Percentiles rank a stretch among this genome's conserved stretches.
Evolutionary conservation across 495 filamentous ascomycete genomes (phyloP).

Genomic region (Talaromyces borbonicus): DNA sequence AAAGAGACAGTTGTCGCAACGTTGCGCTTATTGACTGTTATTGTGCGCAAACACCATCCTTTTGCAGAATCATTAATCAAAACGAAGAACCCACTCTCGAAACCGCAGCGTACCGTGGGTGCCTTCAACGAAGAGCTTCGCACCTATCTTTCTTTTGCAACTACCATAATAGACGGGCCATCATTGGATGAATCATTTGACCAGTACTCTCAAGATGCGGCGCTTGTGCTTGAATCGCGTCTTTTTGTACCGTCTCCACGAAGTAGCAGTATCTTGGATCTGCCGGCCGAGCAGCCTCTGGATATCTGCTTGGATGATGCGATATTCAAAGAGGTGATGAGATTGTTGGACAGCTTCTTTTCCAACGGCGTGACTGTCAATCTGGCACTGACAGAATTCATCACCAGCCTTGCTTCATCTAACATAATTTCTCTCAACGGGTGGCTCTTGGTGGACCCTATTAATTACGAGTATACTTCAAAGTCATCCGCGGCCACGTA

Average conservation of each 20-base stretch:
- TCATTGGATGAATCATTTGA: slow-evolving; percentile 73
- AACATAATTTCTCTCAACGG: slow-evolving; percentile 72
- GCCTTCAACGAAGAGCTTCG: slow-evolving; percentile 73
- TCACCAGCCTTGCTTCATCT: slow-evolving; percentile 76
- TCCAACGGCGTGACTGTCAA: slow-evolving; percentile 86
- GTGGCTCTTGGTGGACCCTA: slow-evolving; percentile 76
- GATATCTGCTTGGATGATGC: slow-evolving; percentile 61
- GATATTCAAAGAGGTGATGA: slow-evolving; percentile 59
- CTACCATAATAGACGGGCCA: slow-evolving; percentile 58
- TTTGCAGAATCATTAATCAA: slow-evolving; percentile 69
- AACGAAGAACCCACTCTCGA: slow-evolving; percentile 46
- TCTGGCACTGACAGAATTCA: slow-evolving; percentile 68
- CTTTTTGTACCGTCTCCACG: slow-evolving; percentile 20
- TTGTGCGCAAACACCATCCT: slow-evolving; percentile 76
- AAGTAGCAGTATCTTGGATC: neutral
- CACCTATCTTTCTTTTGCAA: slow-evolving; percentile 60
- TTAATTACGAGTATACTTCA: slow-evolving; percentile 20
- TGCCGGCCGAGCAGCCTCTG: slow-evolving; percentile 19
- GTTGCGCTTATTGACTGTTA: slow-evolving; percentile 70
- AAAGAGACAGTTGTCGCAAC: slow-evolving; percentile 84
- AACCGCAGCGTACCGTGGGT: slow-evolving; percentile 54
- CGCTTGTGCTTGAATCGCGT: slow-evolving; percentile 70
- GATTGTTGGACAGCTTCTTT: slow-evolving; percentile 68
- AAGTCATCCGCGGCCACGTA: neutral
- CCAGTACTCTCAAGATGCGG: slow-evolving; percentile 69